Conservation (phyloP, 2,329 filamentous ascomycete species). For the Aspergillus fumigatiaffinis region DNA sequence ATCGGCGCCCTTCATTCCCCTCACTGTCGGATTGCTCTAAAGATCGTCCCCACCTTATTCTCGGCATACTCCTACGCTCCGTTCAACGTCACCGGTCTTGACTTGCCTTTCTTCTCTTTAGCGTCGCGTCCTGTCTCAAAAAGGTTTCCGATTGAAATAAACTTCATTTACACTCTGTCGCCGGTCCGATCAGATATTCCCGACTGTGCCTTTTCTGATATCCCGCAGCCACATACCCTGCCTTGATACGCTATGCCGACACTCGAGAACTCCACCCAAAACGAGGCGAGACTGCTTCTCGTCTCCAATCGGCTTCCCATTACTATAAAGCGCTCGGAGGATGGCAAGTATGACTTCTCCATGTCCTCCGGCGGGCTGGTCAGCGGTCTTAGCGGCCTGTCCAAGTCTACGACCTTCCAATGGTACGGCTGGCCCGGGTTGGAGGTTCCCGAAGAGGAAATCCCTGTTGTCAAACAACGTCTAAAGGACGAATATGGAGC, state of each 20-base stretch:
- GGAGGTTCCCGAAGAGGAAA: slow-evolving; percentile 82
- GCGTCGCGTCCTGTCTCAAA: not conserved
- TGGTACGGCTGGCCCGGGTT: slow-evolving; percentile 99
- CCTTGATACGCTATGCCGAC: slow-evolving; percentile 29
- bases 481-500: slow-evolving; percentile 85
- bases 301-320: slow-evolving; percentile 94
- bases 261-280: slow-evolving; percentile 27
- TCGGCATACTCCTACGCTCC: not conserved
- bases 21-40: not conserved
- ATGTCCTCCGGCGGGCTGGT: slow-evolving; percentile 97
- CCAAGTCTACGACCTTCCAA: slow-evolving; percentile 89
- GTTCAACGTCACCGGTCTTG: not conserved
- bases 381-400: slow-evolving; percentile 84
- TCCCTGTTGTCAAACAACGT: slow-evolving; percentile 67
- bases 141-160: not conserved
- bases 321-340: slow-evolving; percentile 89
- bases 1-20: not conserved
- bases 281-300: slow-evolving; percentile 62
- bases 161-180: not conserved
- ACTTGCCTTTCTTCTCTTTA: not conserved
- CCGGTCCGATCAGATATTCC: not conserved
- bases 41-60: not conserved
- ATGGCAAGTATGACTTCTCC: slow-evolving; percentile 87
- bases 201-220: not conserved
- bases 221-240: slow-evolving; percentile 1